Evolutionary conservation across 2,329 filamentous ascomycete genomes (phyloP), one percentile per base, ranked within the genome.

Genomic region (Ascomycota sp.): DNA sequence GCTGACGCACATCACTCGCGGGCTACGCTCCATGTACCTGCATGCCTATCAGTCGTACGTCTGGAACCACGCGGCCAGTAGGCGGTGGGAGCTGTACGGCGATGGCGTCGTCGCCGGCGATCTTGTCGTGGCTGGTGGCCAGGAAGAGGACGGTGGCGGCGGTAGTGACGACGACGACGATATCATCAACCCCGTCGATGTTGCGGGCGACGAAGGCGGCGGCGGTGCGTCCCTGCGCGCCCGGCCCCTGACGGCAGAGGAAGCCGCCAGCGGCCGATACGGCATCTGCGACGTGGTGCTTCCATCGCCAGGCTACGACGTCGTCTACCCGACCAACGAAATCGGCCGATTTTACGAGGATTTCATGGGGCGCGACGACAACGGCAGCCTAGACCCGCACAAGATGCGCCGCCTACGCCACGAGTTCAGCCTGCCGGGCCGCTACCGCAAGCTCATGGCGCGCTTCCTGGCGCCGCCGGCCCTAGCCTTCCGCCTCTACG

Each of bases 31-130:
- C 37, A 93, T 98, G 78, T 98, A 95, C 50, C 75, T 92, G 11
- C 89, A 98, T 52, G 86, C 89, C 6, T 95, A 93, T 55, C 89
- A 98, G 53, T 92, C 80, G 6, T 68, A 83, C 28, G 74, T 98
- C 7, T 98, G 86, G 86, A 98, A 98, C 56, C 69, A 72, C 42
- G 79, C 72, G 9, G 80, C 72, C 2, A 82, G 79, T 41, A 72
- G 76, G 44, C 76, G 89, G 32, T 92, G 82, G 76, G 68, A 72
- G 30, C 58, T 69, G 3, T 76, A 77, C 48, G 83, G 84, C 33
- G 54, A 63, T 38, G 65, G 64, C 35, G 80, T 93, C 11, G 66
- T 92, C 10, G 69, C 76, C 43, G 89, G 89, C 26, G 89, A 98
- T 51, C 66, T 98, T 9, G 72, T 93, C 30, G 62, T 92, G 16